These are phyloP conservation scores for Helichrysum umbraculigerum DNA, from an alignment of 129 eudicot genomes.

Conservation along the genomic window DNA sequence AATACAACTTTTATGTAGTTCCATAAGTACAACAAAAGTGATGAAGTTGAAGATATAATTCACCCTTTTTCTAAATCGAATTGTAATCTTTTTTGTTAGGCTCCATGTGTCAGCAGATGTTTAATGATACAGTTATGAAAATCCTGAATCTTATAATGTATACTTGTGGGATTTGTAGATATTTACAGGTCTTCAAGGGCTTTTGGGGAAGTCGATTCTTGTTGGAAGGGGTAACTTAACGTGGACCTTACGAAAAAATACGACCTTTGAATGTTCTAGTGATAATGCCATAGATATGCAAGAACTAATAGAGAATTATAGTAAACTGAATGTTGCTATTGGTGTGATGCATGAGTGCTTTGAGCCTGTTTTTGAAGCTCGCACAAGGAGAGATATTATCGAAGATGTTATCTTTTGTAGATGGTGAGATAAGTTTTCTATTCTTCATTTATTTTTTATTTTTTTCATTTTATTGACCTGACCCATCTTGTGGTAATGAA, in stretches of 20 bases:
- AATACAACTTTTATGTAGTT: too few relatives aligned
- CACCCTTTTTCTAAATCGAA: neutral
- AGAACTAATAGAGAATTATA: constrained; percentile 40
- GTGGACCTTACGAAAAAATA: constrained; percentile 71
- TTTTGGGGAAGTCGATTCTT: constrained; percentile 60
- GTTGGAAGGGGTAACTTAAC: constrained; percentile 59
- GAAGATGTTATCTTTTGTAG: constrained; percentile 80
- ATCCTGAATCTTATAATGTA: neutral
- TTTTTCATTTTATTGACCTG: neutral
- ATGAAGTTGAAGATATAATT: too few relatives aligned
- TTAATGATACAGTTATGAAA: neutral
- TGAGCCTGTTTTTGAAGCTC: constrained; percentile 77
- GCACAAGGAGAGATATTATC: constrained; percentile 62
- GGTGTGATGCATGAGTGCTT: constrained; percentile 90
- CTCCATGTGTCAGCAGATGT: neutral
- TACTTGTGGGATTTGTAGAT: constrained; percentile 47
- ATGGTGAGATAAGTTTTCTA: constrained; percentile 40
- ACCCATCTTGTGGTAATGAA: constrained; percentile 2
- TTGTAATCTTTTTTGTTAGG: neutral
- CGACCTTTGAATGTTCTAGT: constrained; percentile 28
- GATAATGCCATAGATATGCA: constrained; percentile 17
- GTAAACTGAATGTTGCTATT: constrained; percentile 75
- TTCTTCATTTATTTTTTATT: neutral
- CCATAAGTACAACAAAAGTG: too few relatives aligned
- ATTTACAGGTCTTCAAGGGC: constrained; percentile 52